Base-by-base conservation (phyloP, 1,284 basidiomycete genomes). In the Cryptococcus deneoformans region DNA sequence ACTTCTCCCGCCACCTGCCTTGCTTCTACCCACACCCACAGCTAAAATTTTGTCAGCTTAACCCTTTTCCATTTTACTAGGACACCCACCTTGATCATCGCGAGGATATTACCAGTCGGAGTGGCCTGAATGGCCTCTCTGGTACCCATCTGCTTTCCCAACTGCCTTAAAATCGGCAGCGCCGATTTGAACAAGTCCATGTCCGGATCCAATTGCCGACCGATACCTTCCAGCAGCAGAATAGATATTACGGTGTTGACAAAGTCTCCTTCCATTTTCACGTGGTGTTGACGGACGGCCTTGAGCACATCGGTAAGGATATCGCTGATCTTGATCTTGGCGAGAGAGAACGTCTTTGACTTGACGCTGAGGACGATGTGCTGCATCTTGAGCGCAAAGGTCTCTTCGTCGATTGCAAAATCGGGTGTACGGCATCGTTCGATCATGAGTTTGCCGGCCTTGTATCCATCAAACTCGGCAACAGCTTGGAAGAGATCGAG, bases 231-330 rank as follows among this genome's bases (percentile, higher is more conserved):
- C 47, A 99, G 80, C 53, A 99, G 75, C 57, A 99, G 77, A 57
- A 98, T 92, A 8, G 89, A 90, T 60, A 99, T 89, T 52, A 99
- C 92, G 0, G 96, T 99, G 75, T 99, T 98, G 69, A 99, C 87
- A 72, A 99, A 99, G 76, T 99, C 96, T 11, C 88, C 92, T 79
- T 99, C 95, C 86, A 99, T 90, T 82, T 94, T 97, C 66, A 99
- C 96, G 72, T 97, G 96, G 75, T 98, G 94, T 63, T 86, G 83
- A 52, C 93, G 80, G 1, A 99, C 93, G n/a, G 88, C 86, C 66
- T 80, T 85, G 46, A 99, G 80, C 7, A 97, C 94, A 64, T 95
- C 88, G 6, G 85, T 88, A 44, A 98, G 81, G 63, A 99, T 86
- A 73, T 99, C 94, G 35, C 89, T 89, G 58, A 99, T 96, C 77